Conservation (phyloP, 2,329 filamentous ascomycete genomes). For the Claviceps sp. region DNA sequence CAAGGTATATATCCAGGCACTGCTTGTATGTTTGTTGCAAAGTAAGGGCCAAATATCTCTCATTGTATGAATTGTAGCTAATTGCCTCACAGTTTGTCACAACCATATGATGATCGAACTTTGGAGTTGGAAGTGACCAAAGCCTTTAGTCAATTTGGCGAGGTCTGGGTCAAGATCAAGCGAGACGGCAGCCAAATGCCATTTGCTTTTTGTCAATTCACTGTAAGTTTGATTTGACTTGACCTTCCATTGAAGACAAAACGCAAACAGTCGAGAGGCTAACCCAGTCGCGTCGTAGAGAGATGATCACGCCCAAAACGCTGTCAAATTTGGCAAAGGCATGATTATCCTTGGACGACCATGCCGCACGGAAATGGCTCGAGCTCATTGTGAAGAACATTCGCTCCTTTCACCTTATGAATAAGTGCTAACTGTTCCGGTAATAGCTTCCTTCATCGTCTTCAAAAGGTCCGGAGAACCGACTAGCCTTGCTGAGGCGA, state of each 20-base stretch:
- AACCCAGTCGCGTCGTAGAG: constrained; percentile 21
- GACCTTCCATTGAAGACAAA: no score
- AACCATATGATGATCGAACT: constrained; percentile 33
- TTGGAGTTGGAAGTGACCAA: constrained; percentile 39
- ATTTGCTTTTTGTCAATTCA: constrained; percentile 51
- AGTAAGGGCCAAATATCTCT: constrained; percentile 32
- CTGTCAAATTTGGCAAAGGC: constrained; percentile 33
- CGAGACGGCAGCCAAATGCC: constrained; percentile 45
- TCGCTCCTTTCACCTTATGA: neutral
- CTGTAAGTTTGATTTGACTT: constrained; percentile 27
- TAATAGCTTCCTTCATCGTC: constrained; percentile 36
- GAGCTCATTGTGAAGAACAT: constrained; percentile 45
- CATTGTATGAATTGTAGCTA: constrained; percentile 1
- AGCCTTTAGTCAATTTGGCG: constrained; percentile 40
- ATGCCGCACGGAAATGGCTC: constrained; percentile 46
- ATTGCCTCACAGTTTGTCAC: constrained; percentile 31
- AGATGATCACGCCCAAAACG: constrained; percentile 33
- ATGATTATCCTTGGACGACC: constrained; percentile 39
- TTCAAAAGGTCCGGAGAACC: constrained; percentile 21
- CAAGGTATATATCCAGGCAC: constrained; percentile 39
- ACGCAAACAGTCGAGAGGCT: neutral
- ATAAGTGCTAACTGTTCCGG: constrained; percentile 11
- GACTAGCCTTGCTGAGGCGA: constrained; percentile 31
- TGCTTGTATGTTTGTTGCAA: constrained; percentile 52
- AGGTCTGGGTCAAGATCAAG: constrained; percentile 49